These are phyloP conservation scores for Xylaria longipes DNA, from an alignment of 495 filamentous ascomycete genomes.

Conservation along the genomic window DNA sequence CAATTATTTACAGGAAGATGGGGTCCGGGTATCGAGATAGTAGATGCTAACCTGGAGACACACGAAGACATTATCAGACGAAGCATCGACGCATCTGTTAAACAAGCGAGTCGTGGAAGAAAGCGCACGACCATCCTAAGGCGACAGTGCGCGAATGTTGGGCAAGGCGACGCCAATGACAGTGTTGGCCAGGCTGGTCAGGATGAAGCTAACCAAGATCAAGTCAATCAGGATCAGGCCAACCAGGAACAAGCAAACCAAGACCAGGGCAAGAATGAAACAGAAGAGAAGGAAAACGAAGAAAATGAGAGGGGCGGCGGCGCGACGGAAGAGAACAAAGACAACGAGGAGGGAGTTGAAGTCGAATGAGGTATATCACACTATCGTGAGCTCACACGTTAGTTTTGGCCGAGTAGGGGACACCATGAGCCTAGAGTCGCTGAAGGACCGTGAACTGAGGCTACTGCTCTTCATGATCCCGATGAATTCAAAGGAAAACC, in stretches of 20 bases:
- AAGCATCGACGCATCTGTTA: constrained; percentile 40
- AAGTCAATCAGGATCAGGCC: not conserved
- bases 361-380: not conserved
- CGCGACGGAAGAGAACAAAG: not conserved
- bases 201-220: not conserved
- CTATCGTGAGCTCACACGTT: not conserved
- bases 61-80: constrained; percentile 48
- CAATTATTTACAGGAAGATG: not conserved
- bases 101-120: constrained; percentile 31
- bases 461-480: not conserved
- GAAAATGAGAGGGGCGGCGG: not conserved
- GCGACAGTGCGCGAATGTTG: constrained; percentile 30
- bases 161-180: constrained; percentile 10
- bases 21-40: not conserved
- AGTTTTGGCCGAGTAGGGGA: not conserved
- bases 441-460: not conserved
- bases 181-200: constrained; percentile 7
- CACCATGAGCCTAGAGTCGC: not conserved
- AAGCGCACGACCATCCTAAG: constrained; percentile 32
- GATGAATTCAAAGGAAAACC: not conserved
- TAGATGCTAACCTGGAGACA: constrained; percentile 27
- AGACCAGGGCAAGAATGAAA: not conserved
- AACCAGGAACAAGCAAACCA: not conserved
- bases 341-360: not conserved
- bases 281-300: not conserved